Percentiles rank a stretch among this genome's conserved stretches.
Evolutionary conservation across 306 rosid genomes (phyloP).

Genomic region (Acacia confusa): DNA sequence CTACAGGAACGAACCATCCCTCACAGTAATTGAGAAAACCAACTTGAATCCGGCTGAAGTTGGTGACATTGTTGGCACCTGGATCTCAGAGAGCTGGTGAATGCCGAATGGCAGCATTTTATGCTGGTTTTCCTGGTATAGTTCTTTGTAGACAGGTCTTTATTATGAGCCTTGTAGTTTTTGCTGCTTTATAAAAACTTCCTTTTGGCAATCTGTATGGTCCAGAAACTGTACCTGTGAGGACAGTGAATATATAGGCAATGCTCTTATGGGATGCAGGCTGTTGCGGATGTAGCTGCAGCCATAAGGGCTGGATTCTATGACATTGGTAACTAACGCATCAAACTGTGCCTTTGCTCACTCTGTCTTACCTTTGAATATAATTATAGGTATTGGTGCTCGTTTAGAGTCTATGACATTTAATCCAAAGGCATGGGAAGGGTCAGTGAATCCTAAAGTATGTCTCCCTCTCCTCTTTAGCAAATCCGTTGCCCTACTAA

Average conservation of each 20-base stretch:
- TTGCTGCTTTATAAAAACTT: conserved; percentile 4
- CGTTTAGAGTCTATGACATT: conserved; percentile 89
- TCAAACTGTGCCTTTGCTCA: not conserved
- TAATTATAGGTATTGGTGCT: conserved; percentile 77
- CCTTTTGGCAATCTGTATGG: conserved; percentile 1
- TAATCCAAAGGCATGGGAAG: conserved; percentile 91
- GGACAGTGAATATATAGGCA: conserved; percentile 86
- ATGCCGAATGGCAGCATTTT: conserved; percentile 97
- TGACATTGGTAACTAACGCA: conserved; percentile 62
- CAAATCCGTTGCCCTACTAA: no score
- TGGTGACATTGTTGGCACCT: conserved; percentile 90
- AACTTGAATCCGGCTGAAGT: conserved; percentile 81
- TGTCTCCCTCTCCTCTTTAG: conserved; percentile 2
- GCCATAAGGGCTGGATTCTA: conserved; percentile 90
- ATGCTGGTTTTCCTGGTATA: conserved; percentile 96
- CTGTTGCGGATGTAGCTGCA: conserved; percentile 98
- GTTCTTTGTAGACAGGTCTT: not conserved
- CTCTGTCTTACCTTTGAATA: not conserved
- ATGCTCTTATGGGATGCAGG: conserved; percentile 96
- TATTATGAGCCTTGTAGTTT: not conserved
- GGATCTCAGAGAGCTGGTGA: conserved; percentile 93
- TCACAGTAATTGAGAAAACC: conserved; percentile 73
- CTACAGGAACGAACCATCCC: conserved; percentile 34
- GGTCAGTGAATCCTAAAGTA: conserved; percentile 86
- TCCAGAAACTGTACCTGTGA: conserved; percentile 82